Evolutionary conservation across 2,329 filamentous ascomycete species (phyloP).

Genomic region (Penicillium psychrosexuale): DNA sequence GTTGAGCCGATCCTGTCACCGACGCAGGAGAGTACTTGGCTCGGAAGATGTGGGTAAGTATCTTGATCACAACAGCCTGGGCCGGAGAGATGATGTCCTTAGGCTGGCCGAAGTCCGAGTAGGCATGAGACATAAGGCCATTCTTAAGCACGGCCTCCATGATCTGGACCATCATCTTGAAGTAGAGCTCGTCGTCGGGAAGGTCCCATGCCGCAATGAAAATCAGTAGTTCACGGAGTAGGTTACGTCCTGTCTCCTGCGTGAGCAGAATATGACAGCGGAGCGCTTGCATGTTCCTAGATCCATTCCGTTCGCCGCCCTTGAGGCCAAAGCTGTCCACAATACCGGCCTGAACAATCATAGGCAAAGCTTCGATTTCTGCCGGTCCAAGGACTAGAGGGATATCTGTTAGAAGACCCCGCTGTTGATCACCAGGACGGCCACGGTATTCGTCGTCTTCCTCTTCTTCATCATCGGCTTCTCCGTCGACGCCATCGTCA

Average conservation of each 20-base stretch:
- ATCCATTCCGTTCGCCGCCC: constrained; percentile 58
- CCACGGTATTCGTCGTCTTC: constrained; percentile 52
- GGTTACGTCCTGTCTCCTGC: constrained; percentile 83
- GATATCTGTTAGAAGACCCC: constrained; percentile 85
- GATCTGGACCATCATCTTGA: constrained; percentile 94
- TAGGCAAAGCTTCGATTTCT: constrained; percentile 92
- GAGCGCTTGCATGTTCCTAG: constrained; percentile 81
- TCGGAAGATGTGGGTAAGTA: constrained; percentile 86
- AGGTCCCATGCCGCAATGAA: constrained; percentile 98
- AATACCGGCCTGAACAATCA: constrained; percentile 96
- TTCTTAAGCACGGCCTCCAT: constrained; percentile 89
- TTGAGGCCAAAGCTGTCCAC: constrained; percentile 73
- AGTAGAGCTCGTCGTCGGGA: constrained; percentile 87
- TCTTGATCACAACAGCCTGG: constrained; percentile 86
- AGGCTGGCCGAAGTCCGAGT: constrained; percentile 83
- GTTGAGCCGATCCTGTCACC: constrained; percentile 47
- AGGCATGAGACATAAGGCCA: constrained; percentile 84
- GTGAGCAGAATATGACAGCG: constrained; percentile 86
- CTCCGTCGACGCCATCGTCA: constrained; percentile 51
- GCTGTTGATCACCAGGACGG: constrained; percentile 54
- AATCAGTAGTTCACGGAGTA: constrained; percentile 85
- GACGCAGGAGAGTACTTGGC: constrained; percentile 53
- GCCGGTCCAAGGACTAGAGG: constrained; percentile 91
- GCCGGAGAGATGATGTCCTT: constrained; percentile 96
- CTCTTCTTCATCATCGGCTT: constrained; percentile 51